Evolutionary conservation across 768 basidiomycete species (phyloP), one percentile per base, ranked within the genome.

Genomic region (Termitomyces eurrhizus): DNA sequence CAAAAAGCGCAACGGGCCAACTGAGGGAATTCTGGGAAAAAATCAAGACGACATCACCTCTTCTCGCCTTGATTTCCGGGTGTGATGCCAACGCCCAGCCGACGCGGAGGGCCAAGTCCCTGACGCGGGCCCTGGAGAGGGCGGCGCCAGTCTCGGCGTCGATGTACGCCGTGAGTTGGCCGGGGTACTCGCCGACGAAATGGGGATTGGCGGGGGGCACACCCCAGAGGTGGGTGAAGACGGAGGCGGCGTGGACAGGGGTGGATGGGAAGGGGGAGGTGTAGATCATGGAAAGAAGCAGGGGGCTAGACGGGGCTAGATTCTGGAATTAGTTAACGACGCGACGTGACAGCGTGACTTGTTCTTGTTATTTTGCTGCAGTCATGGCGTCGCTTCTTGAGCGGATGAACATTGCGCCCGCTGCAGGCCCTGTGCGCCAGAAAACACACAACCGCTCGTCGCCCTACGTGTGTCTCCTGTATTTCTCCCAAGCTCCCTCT

Each of bases 11-110:
- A 16, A 82, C 72, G 0, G 82, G 81, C 78, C 79, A 82, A 6
- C 69, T 68, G 9, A 92, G 65, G 21, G 78, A 84, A 72, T 94
- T 93, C 9, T 82, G 86, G 1, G 87, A 86, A 68, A 81, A 92
- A 6, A 93, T 75, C 61, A 90, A 77, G 18, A 84, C 76, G 0
- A 83, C 83, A 54, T 87, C 83, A 0, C 87, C 85, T 16, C 81
- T 75, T 39, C 73, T 77, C 4, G 69, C 72, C 49, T 59, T 54
- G 2, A 74, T 71, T 8, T 62, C 56, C 0, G 74, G 75, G 33
- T 80, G 78, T 61, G 78, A 72, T 24, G 72, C 77, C 21, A 94
- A 73, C 0, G 88, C 89, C 61, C 79, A 74, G 0, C 76, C 89
- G 8, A 92, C 73, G 35, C 80, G 75, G 16, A 90, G 78, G 2